Base-by-base conservation (phyloP, 2,329 filamentous ascomycete genomes). In the Alternaria atra region DNA sequence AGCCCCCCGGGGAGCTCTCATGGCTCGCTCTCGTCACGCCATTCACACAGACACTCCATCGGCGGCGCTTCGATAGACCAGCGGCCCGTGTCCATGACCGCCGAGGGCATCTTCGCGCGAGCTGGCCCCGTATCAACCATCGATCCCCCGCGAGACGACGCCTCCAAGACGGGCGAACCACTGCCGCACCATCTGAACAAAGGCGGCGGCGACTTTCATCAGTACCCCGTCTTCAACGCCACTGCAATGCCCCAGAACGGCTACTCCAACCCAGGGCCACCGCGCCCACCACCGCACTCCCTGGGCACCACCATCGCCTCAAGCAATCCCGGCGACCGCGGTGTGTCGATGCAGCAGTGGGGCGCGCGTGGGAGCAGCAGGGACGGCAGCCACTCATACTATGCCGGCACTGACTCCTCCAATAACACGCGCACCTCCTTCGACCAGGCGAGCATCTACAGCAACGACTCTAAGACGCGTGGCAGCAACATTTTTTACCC, bases 51-150 rank as follows among this genome's bases (percentile, higher is more conserved):
- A 40, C 71, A 75, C 62, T 71, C 69, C 25, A 71, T 65, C 64
- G 77, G 75, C 27, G 71, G 75, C 39, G 84, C 90, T 67, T 94
- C 91, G 13, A 80, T 92, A 72, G 92, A 94, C 23, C 58, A 60
- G 72, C 83, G 87, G 62, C 86, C 89, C 50, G 81, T 84, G 65
- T 87, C 89, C 48, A 84, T 88, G 70, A 90, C 90, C 57, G 72
- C 80, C n/a, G 86, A 89, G 70, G 81, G 85, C 61, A 81, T 94
- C 63, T 90, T 91, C 74, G 89, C 89, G 82, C 90, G 88, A 75
- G 90, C 93, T 34, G 93, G 93, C 60, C 88, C 94, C 60, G 92
- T 97, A 73, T 93, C 93, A 34, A 90, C 92, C 29, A 94, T 97
- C 66, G 92, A 94, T 32, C 97, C 96, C 82, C 92, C 97, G 70